Evolutionary conservation across 495 filamentous ascomycete genomes (phyloP).

Genomic region (Penicillium parvum): DNA sequence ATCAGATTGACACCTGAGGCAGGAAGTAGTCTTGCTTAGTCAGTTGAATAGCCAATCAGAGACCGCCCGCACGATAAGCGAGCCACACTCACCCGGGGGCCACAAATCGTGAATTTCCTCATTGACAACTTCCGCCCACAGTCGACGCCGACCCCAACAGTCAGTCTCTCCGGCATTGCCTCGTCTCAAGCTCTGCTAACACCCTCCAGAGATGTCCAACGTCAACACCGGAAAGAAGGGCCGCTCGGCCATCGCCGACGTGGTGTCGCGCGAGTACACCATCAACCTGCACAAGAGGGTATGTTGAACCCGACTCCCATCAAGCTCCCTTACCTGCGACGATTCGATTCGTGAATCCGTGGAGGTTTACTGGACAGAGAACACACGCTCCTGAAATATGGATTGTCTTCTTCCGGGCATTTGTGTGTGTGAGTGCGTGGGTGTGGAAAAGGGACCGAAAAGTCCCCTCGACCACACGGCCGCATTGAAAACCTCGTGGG

Average conservation of each 20-base stretch:
- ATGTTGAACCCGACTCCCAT: constrained; percentile 48
- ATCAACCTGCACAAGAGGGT: constrained; percentile 99
- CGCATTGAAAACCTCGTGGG: constrained; percentile 4
- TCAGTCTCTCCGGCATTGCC: constrained; percentile 22
- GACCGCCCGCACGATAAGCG: constrained; percentile 31
- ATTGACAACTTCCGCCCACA: constrained; percentile 45
- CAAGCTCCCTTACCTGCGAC: constrained; percentile 18
- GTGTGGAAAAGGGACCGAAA: constrained; percentile 4
- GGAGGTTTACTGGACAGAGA: constrained; percentile 32
- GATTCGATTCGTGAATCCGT: constrained; percentile 19
- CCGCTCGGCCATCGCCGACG: constrained; percentile 94
- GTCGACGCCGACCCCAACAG: constrained; percentile 41
- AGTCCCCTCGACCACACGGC: constrained; percentile 1
- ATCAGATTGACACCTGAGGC: constrained; percentile 9
- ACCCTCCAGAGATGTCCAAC: constrained; percentile 67
- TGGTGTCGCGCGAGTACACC: constrained; percentile 99
- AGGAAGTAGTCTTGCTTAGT: not conserved
- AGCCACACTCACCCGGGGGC: constrained; percentile 41
- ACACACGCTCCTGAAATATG: constrained; percentile 24
- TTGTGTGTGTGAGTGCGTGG: constrained; percentile 16
- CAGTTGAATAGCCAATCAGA: constrained; percentile 9
- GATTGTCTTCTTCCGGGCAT: constrained; percentile 20
- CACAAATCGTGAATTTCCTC: constrained; percentile 34
- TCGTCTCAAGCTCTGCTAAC: constrained; percentile 12
- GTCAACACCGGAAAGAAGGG: constrained; percentile 60